Base-by-base conservation (phyloP, 73 alveolate genomes). In the Paramecium bursaria region DNA sequence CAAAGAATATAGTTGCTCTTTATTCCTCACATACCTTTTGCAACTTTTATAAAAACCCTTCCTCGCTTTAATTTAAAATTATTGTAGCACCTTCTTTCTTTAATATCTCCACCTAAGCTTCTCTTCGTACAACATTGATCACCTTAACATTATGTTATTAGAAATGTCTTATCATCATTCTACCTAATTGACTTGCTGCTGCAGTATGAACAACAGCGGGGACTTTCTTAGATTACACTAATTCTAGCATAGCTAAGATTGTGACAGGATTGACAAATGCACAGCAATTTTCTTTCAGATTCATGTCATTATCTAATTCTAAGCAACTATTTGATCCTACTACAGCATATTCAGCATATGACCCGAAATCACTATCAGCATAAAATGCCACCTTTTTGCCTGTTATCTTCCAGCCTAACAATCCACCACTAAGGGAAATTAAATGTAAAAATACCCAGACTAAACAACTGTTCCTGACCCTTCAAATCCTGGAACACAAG, bases 371-470 rank as follows among this genome's bases (percentile, higher is more conserved):
- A 30, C 54, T 51, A 33, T 48, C 29, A 3, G 76, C 60, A 47
- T 35, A 90, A 73, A 92, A 87, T 5, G 97, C 93, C 26, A 94
- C 98, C 51, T 92, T 85, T 75, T 94, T 94, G 2, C 98, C 98
- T 33, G 54, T 87, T 21, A 94, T 54, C 7, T 86, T 86, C 97
- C 98, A 94, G 47, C 92, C 97, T 27, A 87, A 47, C 15, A 92
- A 14, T 35, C 98, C 98, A 13, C 98, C 97, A 27, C 76, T 79
- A 29, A 53, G 6, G n/a, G n/a, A n/a, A 31, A 39, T 67, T 39
- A 44, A 9, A 14, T 7, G 17, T 22, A 79, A 19, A 35, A 35
- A 39, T 73, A 61, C 76, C 98, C 98, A 46, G 87, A 46, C 6
- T 88, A 77, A 46, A 91, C 75, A 7, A 91, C 95, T 6, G 93